Evolutionary conservation across 2,329 filamentous ascomycete genomes (phyloP).

Genomic region (Cephalotrichum gorgonifer): DNA sequence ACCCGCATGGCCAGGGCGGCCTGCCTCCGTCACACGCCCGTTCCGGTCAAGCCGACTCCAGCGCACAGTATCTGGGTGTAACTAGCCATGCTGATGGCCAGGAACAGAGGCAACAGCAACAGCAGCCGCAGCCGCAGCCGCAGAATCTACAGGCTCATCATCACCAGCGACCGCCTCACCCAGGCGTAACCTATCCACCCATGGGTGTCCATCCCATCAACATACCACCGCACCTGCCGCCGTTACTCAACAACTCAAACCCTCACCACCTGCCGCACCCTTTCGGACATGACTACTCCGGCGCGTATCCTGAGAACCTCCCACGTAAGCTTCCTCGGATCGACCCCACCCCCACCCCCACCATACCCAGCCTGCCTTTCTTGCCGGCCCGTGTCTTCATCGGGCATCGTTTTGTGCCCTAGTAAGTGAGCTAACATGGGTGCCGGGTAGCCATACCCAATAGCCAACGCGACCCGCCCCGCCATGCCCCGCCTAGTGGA

Average conservation of each 20-base stretch:
- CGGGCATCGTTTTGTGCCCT: neutral
- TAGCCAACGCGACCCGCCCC: neutral
- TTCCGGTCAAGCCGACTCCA: neutral
- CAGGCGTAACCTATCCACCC: neutral
- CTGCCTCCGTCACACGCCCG: neutral
- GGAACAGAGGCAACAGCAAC: neutral
- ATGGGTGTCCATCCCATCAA: neutral
- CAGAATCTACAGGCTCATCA: slow-evolving; percentile 1
- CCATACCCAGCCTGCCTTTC: neutral
- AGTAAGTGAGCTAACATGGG: neutral
- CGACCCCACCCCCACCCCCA: neutral
- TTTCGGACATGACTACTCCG: neutral
- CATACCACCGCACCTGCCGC: neutral
- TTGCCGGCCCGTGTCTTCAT: neutral
- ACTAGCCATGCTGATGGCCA: neutral
- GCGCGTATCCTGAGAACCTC: neutral
- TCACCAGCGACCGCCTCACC: neutral
- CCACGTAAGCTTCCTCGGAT: neutral
- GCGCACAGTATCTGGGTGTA: neutral
- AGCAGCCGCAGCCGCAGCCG: neutral
- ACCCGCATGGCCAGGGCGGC: neutral
- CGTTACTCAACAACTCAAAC: neutral
- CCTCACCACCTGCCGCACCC: neutral
- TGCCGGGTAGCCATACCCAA: neutral
- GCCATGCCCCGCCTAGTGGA: neutral